phyloP scores from a whole-genome alignment of 257 asterid genomes.

The Solanum ossicruentum region DNA sequence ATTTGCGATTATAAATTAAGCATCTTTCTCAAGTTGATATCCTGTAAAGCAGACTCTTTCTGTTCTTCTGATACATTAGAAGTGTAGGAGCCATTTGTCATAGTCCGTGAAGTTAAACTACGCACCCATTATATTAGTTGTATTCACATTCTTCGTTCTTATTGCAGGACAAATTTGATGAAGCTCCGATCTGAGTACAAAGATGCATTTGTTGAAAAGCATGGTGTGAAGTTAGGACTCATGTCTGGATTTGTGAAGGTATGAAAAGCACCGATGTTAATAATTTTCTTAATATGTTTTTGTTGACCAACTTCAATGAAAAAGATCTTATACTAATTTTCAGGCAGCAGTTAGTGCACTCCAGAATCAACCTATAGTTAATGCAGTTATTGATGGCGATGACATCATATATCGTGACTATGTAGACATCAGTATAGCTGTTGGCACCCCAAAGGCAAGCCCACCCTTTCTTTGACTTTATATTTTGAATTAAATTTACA shows the following conservation, averaged over 20 bases:
- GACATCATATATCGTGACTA: constrained; percentile 93
- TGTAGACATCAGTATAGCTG: constrained; percentile 91
- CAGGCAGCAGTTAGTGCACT: constrained; percentile 97
- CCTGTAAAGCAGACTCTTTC: neutral
- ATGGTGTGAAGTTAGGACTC: constrained; percentile 93
- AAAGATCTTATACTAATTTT: constrained; percentile 1
- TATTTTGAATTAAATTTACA: neutral
- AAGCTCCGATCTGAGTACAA: constrained; percentile 95
- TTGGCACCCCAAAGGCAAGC: constrained; percentile 95
- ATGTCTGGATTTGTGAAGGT: constrained; percentile 98
- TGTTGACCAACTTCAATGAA: neutral
- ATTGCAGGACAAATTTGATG: constrained; percentile 93
- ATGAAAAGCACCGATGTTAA: neutral
- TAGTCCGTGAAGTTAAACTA: neutral
- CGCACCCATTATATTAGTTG: neutral
- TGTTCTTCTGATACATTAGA: neutral
- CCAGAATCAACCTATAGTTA: constrained; percentile 87
- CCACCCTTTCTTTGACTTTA: neutral
- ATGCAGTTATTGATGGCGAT: constrained; percentile 98
- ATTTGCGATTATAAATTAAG: neutral
- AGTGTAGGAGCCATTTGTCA: neutral
- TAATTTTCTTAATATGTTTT: neutral
- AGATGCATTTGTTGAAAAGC: constrained; percentile 88
- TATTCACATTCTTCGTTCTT: neutral
- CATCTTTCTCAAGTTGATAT: neutral